Evolutionary conservation across 495 filamentous ascomycete genomes (phyloP), one percentile per base, ranked within the genome.

Genomic region (Rhypophila decipiens): DNA sequence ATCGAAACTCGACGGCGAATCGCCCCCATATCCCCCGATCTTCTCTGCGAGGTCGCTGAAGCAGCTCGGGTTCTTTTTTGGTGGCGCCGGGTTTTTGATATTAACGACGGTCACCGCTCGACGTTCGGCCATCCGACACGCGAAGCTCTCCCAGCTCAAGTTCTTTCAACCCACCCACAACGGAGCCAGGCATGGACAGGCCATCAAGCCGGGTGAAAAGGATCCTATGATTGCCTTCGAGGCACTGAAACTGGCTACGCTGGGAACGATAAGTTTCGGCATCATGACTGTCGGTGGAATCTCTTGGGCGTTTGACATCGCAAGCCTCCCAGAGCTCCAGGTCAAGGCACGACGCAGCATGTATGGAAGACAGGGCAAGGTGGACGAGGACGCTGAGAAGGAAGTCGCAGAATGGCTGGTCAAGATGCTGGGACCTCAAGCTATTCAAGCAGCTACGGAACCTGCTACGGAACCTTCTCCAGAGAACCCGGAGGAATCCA

Each of bases 161-260:
- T 88, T 79, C 73, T 90, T 80, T 70, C 71, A 81, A 13, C 78
- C 68, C 35, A 82, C 76, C 59, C 80, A 77, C 52, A 15, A 19
- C 24, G 36, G 73, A 20, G 23, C 13, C 17, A 1, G 12, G 12
- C 34, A 17, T 22, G 13, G 29, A 19, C 4, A 13, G 39, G 10
- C 0, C 23, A 15, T 10, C 55, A 24, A 37, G 29, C 24, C 39
- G 18, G 46, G 24, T 11, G 50, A 41, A 58, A 37, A 55, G 63
- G 77, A 84, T 39, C 68, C 75, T 1, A 50, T 78, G 23, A 79
- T 90, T 18, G 89, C 89, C 0, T 59, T 88, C 36, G 82, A 91
- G 61, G 90, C 90, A 4, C 68, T 96, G 10, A 83, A 79, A 42
- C 63, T 95, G n/a, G 89, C 90, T 0, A 93, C 88, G 0, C 69